Evolutionary conservation across 345 rosid genomes (phyloP).

Genomic region (Eucalyptus sp.): DNA sequence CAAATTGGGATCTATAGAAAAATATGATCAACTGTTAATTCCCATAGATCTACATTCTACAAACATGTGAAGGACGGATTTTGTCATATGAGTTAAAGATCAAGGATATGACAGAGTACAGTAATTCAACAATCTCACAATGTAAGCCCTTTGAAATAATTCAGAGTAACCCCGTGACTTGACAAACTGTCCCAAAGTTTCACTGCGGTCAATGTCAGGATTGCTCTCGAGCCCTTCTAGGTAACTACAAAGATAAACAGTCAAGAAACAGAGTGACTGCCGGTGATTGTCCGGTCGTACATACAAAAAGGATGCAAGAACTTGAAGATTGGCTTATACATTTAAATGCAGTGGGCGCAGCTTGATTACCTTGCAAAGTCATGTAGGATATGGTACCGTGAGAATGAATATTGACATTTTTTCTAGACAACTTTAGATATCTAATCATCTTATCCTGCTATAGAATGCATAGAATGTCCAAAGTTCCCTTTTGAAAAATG

Average conservation of each 20-base stretch:
- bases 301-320: neutral
- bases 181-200: conserved; percentile 67
- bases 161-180: conserved; percentile 61
- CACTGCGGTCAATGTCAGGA: conserved; percentile 43
- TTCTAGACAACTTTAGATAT: neutral
- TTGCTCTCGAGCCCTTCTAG: conserved; percentile 55
- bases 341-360: neutral
- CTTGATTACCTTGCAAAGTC: neutral
- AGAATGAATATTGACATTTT: neutral
- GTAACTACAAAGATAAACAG: conserved; percentile 20
- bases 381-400: neutral
- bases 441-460: neutral
- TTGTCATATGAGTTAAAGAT: neutral
- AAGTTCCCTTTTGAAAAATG: neutral
- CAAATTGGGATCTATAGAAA: conserved; percentile 59
- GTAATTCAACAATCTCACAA: conserved; percentile 32
- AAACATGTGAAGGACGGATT: neutral
- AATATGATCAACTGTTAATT: neutral
- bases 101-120: neutral
- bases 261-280: neutral
- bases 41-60: neutral
- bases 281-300: neutral
- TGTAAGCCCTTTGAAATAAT: conserved; percentile 73
- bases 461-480: neutral
- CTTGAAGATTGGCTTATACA: neutral